Conservation (phyloP, 2,329 filamentous ascomycete species). For the Aspergillus sp. region DNA sequence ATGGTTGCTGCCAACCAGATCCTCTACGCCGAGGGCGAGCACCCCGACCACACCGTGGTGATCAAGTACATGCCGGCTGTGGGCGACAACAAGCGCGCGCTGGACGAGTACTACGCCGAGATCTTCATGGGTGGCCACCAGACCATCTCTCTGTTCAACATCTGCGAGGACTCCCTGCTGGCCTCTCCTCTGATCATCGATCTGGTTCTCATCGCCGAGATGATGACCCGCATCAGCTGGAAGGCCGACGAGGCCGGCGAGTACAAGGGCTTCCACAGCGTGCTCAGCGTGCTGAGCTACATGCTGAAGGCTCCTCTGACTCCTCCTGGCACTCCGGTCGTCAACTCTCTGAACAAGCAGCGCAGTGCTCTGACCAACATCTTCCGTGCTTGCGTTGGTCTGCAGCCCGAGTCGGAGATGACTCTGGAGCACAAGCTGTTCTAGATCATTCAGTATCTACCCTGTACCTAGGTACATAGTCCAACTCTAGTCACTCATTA, state of each 20-base stretch:
- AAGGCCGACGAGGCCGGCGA: constrained; percentile 63
- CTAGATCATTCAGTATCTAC: constrained; percentile 40
- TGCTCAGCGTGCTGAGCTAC: constrained; percentile 95
- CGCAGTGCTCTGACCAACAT: constrained; percentile 93
- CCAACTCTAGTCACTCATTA: constrained; percentile 30
- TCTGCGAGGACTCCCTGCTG: constrained; percentile 96
- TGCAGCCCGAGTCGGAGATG: constrained; percentile 98
- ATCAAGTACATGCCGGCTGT: constrained; percentile 99
- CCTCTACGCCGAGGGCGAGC: constrained; percentile 86
- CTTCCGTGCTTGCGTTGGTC: constrained; percentile 93
- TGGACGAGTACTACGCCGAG: constrained; percentile 99
- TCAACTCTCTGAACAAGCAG: constrained; percentile 96
- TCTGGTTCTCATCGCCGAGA: constrained; percentile 85
- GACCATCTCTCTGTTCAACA: constrained; percentile 97
- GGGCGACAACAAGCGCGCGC: constrained; percentile 96
- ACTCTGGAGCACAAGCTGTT: constrained; percentile 98
- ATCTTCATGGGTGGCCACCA: constrained; percentile 99
- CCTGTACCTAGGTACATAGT: too few species aligned
- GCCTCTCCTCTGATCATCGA: constrained; percentile 97
- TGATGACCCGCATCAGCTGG: constrained; percentile 99
- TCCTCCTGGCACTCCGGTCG: constrained; percentile 87
- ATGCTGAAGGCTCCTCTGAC: constrained; percentile 96
- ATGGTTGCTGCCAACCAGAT: constrained; percentile 96
- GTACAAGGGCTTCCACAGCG: constrained; percentile 93
- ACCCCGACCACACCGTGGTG: constrained; percentile 96